phyloP scores from a whole-genome alignment of 2,329 filamentous ascomycete genomes.

The Xylariaceae sp. region DNA sequence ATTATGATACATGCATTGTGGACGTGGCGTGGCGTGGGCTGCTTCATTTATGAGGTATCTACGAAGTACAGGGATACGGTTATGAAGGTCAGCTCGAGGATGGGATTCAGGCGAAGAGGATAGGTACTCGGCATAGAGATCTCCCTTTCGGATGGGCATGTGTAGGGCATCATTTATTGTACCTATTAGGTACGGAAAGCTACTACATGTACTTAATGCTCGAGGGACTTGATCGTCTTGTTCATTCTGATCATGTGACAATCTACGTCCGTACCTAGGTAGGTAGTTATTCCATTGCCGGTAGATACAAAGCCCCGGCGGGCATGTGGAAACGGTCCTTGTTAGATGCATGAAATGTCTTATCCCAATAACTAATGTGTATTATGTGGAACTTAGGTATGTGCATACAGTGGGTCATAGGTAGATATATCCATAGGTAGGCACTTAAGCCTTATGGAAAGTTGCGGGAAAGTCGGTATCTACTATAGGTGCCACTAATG shows the following conservation, averaged over 20 bases:
- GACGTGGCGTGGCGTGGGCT: conserved; percentile 15
- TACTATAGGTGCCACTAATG: too few species aligned
- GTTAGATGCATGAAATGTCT: too few species aligned
- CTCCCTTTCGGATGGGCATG: conserved; percentile 1
- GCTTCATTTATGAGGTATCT: conserved; percentile 11
- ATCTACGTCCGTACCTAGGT: too few species aligned
- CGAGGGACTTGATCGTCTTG: too few species aligned
- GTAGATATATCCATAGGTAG: neutral
- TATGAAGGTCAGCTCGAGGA: neutral
- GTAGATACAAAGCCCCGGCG: too few species aligned
- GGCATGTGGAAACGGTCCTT: too few species aligned
- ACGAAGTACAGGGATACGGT: conserved; percentile 3
- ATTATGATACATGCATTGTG: conserved; percentile 24
- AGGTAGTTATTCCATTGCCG: too few species aligned
- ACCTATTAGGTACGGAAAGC: neutral
- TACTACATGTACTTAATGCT: too few species aligned
- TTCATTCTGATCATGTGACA: too few species aligned
- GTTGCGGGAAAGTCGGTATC: too few species aligned
- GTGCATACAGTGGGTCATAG: neutral
- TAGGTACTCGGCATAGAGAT: conserved; percentile 2
- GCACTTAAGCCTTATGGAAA: neutral
- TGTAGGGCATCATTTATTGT: conserved; percentile 4
- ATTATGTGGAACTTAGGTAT: too few species aligned
- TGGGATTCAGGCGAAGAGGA: conserved; percentile 1
- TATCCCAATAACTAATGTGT: too few species aligned